Conservation (phyloP, 2,329 filamentous ascomycete genomes). For the Teratosphaeria epicoccoides region DNA sequence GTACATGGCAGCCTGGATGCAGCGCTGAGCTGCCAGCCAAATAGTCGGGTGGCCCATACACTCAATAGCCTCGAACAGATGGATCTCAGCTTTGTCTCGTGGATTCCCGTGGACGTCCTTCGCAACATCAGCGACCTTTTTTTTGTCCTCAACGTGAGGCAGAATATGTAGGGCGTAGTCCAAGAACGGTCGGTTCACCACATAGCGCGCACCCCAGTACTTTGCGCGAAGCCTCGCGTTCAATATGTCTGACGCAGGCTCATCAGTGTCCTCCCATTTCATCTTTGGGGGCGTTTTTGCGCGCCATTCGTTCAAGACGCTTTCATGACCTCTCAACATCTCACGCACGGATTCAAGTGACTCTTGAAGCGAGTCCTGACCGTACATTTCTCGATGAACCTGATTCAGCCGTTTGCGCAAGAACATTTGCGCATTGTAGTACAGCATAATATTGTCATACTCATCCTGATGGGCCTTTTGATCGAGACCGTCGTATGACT, state of each 20-base stretch:
- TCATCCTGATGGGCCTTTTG: slow-evolving; percentile 5
- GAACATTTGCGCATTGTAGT: slow-evolving; percentile 52
- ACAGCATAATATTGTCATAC: slow-evolving; percentile 37
- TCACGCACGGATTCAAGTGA: slow-evolving; percentile 15
- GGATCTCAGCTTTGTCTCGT: slow-evolving; percentile 24
- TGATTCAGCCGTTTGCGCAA: slow-evolving; percentile 47
- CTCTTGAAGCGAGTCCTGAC: slow-evolving; percentile 17
- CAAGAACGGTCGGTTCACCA: slow-evolving; percentile 73
- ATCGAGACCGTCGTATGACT: slow-evolving; percentile 17
- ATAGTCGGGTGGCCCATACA: slow-evolving; percentile 19
- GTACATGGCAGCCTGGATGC: slow-evolving; percentile 64
- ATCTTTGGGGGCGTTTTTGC: slow-evolving; percentile 40
- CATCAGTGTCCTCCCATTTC: slow-evolving; percentile 57
- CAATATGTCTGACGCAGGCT: slow-evolving; percentile 65
- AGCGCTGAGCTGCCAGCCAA: slow-evolving; percentile 31
- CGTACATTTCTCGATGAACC: slow-evolving; percentile 47
- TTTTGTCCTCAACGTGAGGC: slow-evolving; percentile 17
- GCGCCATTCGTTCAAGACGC: slow-evolving; percentile 42
- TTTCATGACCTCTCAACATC: slow-evolving; percentile 25
- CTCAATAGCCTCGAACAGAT: slow-evolving; percentile 27
- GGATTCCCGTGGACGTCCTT: slow-evolving; percentile 21
- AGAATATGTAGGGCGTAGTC: slow-evolving; percentile 48
- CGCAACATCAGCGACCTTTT: slow-evolving; percentile 16
- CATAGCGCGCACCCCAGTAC: slow-evolving; percentile 85
- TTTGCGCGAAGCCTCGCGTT: slow-evolving; percentile 78